Evolutionary conservation across 2,329 filamentous ascomycete species (phyloP).

Genomic region (Aureobasidium musti): DNA sequence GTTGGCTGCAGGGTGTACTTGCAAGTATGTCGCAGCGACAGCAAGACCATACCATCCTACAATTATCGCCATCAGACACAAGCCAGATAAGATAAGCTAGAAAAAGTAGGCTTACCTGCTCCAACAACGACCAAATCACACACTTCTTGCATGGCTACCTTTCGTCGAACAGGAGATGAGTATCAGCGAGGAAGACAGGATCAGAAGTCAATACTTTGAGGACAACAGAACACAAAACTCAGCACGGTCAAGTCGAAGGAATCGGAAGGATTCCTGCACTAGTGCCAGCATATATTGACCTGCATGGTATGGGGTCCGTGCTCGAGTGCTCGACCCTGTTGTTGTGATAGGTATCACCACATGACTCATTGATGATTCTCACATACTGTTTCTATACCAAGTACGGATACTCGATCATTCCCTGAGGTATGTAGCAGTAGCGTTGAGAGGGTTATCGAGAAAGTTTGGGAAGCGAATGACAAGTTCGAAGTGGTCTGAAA

Average conservation of each 20-base stretch:
- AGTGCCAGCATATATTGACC: constrained; percentile 9
- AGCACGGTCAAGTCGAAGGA: neutral
- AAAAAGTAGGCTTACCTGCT: constrained; percentile 49
- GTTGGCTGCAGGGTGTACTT: constrained; percentile 46
- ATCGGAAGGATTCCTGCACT: neutral
- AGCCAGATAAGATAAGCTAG: too few relatives aligned
- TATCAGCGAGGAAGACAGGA: neutral
- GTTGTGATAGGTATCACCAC: neutral
- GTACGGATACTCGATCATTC: too few relatives aligned
- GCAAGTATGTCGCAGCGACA: constrained; percentile 52
- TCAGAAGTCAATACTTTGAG: neutral
- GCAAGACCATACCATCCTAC: constrained; percentile 51
- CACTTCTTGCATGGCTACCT: neutral
- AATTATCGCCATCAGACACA: too few relatives aligned
- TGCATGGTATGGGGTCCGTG: neutral
- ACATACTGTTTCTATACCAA: neutral
- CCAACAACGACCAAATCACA: constrained; percentile 45
- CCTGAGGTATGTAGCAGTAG: too few relatives aligned
- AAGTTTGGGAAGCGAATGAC: neutral
- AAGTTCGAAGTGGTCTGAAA: too few relatives aligned
- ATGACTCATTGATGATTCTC: too few relatives aligned
- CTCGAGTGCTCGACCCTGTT: neutral
- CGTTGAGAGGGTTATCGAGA: too few relatives aligned
- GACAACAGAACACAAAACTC: neutral
- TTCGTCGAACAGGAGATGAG: neutral